Conservation (phyloP, 192 early-diverging fungal species). For the Glomus cerebriforme region DNA sequence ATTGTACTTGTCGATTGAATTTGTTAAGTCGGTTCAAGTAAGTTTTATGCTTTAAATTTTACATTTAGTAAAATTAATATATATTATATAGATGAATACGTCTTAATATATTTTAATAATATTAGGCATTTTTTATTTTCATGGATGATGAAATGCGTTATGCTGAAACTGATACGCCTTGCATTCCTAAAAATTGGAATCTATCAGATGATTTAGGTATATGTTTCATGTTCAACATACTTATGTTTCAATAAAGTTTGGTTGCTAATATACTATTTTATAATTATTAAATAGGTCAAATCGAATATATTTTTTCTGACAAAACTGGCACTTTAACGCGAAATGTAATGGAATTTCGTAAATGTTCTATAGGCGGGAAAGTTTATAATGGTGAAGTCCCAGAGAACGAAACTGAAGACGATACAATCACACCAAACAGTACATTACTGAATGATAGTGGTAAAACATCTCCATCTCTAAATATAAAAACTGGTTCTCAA, state of each 20-base stretch:
- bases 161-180: slow-evolving; percentile 52
- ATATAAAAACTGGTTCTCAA: background rate
- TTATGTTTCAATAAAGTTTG: background rate
- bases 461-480: background rate
- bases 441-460: background rate
- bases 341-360: slow-evolving; percentile 80
- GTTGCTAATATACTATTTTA: background rate
- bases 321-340: slow-evolving; percentile 81
- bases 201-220: slow-evolving; percentile 66
- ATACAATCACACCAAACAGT: background rate
- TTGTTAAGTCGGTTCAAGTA: slow-evolving; percentile 66
- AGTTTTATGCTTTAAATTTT: background rate
- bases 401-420: background rate
- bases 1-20: slow-evolving; percentile 61
- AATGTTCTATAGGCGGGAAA: slow-evolving; percentile 65
- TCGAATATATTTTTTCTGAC: slow-evolving; percentile 84
- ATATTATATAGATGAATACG: background rate
- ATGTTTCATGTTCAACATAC: too few species aligned
- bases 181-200: slow-evolving; percentile 71
- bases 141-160: slow-evolving; percentile 70
- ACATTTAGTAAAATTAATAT: background rate
- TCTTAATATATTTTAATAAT: background rate
- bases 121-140: slow-evolving; percentile 70
- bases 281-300: slow-evolving; percentile 49
- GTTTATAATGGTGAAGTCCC: slow-evolving; percentile 44